Conservation (phyloP, 495 filamentous ascomycete species). For the Penicillium canariense region DNA sequence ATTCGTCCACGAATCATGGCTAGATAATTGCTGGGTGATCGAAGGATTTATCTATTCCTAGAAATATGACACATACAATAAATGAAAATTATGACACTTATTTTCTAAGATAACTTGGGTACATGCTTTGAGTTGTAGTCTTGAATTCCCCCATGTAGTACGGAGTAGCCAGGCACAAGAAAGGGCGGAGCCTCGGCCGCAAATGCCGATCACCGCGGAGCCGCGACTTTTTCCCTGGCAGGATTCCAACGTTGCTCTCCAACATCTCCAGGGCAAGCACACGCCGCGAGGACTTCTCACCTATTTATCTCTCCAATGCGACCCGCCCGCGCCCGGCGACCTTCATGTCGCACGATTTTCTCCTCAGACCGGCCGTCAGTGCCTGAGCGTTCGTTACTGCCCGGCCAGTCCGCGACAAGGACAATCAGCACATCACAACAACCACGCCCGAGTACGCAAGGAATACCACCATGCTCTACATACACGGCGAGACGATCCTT, state of each 20-base stretch:
- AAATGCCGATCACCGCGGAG: conserved; percentile 20
- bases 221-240: conserved; percentile 1
- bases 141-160: neutral
- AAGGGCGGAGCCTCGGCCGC: conserved; percentile 10
- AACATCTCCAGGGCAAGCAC: neutral
- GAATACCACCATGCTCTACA: conserved; percentile 7
- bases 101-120: neutral
- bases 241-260: neutral
- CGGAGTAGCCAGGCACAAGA: neutral
- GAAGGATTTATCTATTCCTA: neutral
- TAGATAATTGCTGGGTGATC: neutral
- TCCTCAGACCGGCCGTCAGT: neutral
- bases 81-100: neutral
- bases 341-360: conserved; percentile 11
- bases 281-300: neutral
- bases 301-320: conserved; percentile 14
- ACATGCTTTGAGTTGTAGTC: neutral
- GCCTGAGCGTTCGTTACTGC: neutral
- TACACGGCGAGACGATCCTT: conserved; percentile 19
- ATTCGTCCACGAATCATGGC: neutral
- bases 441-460: neutral
- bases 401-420: conserved; percentile 1
- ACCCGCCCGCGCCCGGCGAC: conserved; percentile 12
- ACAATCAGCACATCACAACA: conserved; percentile 16
- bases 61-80: neutral